Evolutionary conservation across 1,284 basidiomycete species (phyloP).

Genomic region (Sanghuangporus weigelae): DNA sequence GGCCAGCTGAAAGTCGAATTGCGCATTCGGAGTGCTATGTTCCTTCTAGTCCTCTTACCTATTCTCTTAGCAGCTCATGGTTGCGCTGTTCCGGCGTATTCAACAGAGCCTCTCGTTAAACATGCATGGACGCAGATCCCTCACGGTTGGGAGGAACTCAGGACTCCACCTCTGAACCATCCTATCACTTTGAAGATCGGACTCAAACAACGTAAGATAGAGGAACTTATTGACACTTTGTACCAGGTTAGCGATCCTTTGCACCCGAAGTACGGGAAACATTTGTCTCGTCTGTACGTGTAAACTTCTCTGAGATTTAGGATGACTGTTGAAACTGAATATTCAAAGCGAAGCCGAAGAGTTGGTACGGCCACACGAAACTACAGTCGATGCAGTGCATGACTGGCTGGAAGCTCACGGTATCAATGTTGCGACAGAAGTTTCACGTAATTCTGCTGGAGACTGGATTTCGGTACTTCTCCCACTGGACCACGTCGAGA

Average conservation of each 20-base stretch:
- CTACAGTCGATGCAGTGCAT: conserved; percentile 20
- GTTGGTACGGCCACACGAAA: conserved; percentile 15
- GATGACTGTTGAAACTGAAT: neutral
- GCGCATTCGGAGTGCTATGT: neutral
- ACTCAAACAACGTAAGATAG: conserved; percentile 19
- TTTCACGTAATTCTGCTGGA: conserved; percentile 22
- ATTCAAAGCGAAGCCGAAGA: conserved; percentile 18
- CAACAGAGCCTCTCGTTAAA: conserved; percentile 14
- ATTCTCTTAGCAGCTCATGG: neutral
- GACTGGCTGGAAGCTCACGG: conserved; percentile 26
- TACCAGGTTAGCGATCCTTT: conserved; percentile 22
- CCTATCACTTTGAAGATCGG: conserved; percentile 18
- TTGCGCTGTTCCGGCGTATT: conserved; percentile 4
- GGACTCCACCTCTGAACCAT: conserved; percentile 11
- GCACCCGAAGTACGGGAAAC: conserved; percentile 20
- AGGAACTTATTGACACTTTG: conserved; percentile 22
- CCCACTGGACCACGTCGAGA: conserved; percentile 25
- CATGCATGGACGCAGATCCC: conserved; percentile 18
- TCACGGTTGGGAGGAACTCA: conserved; percentile 14
- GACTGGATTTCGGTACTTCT: conserved; percentile 28
- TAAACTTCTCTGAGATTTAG: neutral
- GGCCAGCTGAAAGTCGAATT: neutral
- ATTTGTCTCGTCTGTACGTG: conserved; percentile 20
- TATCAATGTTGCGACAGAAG: conserved; percentile 16
- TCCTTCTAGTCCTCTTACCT: neutral